phyloP scores from a whole-genome alignment of 164 flowering plant species.

The Aristolochia fimbriata region DNA sequence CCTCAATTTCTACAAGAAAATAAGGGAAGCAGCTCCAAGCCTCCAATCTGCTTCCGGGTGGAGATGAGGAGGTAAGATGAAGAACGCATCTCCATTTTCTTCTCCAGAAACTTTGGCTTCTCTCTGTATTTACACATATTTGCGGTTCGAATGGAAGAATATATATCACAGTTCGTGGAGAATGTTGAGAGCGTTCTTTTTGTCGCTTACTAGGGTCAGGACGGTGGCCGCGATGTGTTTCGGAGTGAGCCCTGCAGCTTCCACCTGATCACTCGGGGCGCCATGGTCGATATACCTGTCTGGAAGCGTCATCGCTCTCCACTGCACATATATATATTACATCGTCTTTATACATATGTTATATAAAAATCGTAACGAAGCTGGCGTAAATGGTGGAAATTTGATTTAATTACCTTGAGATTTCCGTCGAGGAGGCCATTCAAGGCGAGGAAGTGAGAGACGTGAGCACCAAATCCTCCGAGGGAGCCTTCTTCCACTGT shows the following conservation, averaged over 20 bases:
- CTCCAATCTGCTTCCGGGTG: no score
- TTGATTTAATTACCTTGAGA: slow-evolving; percentile 5
- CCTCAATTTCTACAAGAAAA: no score
- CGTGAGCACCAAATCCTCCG: slow-evolving; percentile 35
- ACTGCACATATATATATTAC: slow-evolving; percentile 21
- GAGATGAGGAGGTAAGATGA: no score
- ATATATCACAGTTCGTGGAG: not conserved
- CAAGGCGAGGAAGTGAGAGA: slow-evolving; percentile 31
- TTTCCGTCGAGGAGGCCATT: slow-evolving; percentile 32
- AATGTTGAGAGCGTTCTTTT: slow-evolving; percentile 8
- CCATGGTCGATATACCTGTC: slow-evolving; percentile 53
- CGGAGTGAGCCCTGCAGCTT: slow-evolving; percentile 36
- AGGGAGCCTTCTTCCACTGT: slow-evolving; percentile 15
- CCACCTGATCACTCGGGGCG: slow-evolving; percentile 33
- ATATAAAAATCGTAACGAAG: no score
- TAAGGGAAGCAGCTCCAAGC: no score
- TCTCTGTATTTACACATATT: no score
- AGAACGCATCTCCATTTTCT: no score
- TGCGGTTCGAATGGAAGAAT: no score
- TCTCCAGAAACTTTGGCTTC: no score
- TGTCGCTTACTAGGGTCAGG: slow-evolving; percentile 19
- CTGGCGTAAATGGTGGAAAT: not conserved
- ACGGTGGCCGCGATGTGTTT: slow-evolving; percentile 38
- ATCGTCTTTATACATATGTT: no score
- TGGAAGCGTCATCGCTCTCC: slow-evolving; percentile 45